These are phyloP conservation scores for Aureobasidium zeae DNA, from an alignment of 2,329 filamentous ascomycete genomes.

Conservation along the genomic window DNA sequence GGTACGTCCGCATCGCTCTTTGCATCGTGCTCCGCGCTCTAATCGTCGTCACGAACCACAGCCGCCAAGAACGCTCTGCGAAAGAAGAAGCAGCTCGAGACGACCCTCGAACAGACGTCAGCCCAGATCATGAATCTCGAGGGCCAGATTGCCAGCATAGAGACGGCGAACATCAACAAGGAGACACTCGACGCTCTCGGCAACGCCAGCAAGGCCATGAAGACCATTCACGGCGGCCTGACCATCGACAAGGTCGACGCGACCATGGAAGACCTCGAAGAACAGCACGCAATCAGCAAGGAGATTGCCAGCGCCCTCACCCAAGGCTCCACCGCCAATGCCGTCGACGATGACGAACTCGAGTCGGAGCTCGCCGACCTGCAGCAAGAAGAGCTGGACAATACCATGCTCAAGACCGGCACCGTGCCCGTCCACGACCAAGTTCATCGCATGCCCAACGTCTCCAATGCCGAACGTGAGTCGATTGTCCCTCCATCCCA, in stretches of 20 bases:
- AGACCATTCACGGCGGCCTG: conserved; percentile 80
- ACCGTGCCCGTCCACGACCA: conserved; percentile 72
- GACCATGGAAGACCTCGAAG: conserved; percentile 85
- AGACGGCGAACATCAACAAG: conserved; percentile 97
- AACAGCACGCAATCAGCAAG: conserved; percentile 87
- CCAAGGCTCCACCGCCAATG: conserved; percentile 54
- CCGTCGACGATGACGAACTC: conserved; percentile 77
- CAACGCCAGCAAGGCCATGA: conserved; percentile 82
- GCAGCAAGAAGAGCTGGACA: conserved; percentile 87
- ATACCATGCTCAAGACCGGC: conserved; percentile 86
- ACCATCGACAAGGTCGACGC: conserved; percentile 91
- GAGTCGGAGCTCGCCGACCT: conserved; percentile 76
- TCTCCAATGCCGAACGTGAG: conserved; percentile 67
- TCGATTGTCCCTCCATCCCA: conserved; percentile 23
- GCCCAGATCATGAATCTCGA: conserved; percentile 88
- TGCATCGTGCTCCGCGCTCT: background rate
- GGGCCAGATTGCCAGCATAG: conserved; percentile 92
- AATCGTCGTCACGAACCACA: conserved; percentile 33
- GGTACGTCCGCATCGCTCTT: conserved; percentile 48
- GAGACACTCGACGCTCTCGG: conserved; percentile 93
- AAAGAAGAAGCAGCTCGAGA: conserved; percentile 90
- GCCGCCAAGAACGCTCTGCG: conserved; percentile 82
- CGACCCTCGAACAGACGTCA: conserved; percentile 80
- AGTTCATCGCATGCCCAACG: conserved; percentile 66
- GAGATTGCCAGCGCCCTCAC: conserved; percentile 86